Evolutionary conservation across 345 rosid species (phyloP).

Genomic region (Rhodomyrtus tomentosa): DNA sequence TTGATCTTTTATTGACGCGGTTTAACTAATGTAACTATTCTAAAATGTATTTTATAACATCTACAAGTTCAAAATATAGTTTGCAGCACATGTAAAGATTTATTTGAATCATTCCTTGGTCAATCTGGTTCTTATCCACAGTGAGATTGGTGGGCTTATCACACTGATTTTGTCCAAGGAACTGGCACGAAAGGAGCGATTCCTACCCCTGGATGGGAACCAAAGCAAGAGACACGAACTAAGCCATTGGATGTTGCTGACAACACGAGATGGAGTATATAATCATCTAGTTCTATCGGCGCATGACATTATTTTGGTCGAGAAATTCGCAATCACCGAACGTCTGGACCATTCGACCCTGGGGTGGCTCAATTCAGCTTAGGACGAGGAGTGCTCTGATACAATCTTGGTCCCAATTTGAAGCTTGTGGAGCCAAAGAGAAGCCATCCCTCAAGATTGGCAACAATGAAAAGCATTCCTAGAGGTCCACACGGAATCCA

Average conservation of each 20-base stretch:
- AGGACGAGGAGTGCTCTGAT: background rate
- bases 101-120: too few species aligned
- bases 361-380: background rate
- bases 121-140: too few species aligned
- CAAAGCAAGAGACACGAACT: too few species aligned
- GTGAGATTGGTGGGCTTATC: too few species aligned
- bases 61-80: too few species aligned
- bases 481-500: background rate
- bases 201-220: background rate
- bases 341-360: background rate
- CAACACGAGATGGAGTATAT: too few species aligned
- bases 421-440: background rate
- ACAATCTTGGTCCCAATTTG: background rate
- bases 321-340: background rate
- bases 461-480: background rate
- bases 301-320: background rate
- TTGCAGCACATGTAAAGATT: too few species aligned
- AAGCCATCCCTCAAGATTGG: background rate
- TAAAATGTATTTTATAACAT: background rate
- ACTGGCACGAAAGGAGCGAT: too few species aligned
- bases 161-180: too few species aligned
- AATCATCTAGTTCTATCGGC: background rate
- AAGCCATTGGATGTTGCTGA: too few species aligned
- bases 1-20: background rate
- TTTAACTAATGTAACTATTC: background rate